A percentile compares a stretch with the other conserved stretches of the same genome.
Evolutionary conservation across 2,329 filamentous ascomycete genomes (phyloP).

Genomic region (Aspergillus sp.): DNA sequence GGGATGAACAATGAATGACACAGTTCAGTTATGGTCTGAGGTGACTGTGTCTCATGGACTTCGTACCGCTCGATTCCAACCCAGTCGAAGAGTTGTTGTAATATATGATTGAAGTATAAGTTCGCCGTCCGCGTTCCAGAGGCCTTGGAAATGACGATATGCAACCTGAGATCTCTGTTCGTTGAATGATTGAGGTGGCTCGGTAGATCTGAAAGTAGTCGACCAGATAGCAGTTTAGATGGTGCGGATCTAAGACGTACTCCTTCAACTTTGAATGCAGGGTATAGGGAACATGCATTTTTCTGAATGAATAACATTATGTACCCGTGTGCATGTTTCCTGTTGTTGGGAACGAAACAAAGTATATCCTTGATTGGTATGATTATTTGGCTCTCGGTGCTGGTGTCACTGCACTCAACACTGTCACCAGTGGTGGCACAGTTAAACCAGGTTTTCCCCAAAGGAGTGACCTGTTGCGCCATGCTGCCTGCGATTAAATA

Average conservation of each 20-base stretch:
- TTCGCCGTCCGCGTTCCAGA: conserved; percentile 63
- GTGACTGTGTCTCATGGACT: conserved; percentile 63
- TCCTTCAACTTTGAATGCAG: not conserved
- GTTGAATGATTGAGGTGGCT: conserved; percentile 17
- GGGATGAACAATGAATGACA: conserved; percentile 52
- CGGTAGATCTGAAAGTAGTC: conserved; percentile 21
- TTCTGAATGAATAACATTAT: not conserved
- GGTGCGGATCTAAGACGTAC: not conserved
- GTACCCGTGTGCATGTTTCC: not conserved
- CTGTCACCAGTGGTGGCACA: not conserved
- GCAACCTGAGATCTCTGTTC: conserved; percentile 28
- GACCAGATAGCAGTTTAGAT: not conserved
- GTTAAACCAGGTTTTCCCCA: not conserved
- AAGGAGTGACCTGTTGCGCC: not conserved
- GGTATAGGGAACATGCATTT: not conserved
- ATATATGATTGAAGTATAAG: conserved; percentile 55
- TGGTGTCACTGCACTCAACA: not conserved
- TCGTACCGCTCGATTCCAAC: conserved; percentile 51
- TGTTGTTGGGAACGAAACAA: not conserved
- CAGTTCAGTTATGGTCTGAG: conserved; percentile 65
- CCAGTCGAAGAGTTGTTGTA: conserved; percentile 57
- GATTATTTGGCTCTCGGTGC: not conserved
- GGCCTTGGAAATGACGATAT: conserved; percentile 66
- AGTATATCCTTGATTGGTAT: conserved; percentile 1
- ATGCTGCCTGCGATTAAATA: not conserved